Percentiles rank a stretch among this genome's conserved stretches.
Conservation (phyloP, 495 filamentous ascomycete species). For the Acidomyces sp. region DNA sequence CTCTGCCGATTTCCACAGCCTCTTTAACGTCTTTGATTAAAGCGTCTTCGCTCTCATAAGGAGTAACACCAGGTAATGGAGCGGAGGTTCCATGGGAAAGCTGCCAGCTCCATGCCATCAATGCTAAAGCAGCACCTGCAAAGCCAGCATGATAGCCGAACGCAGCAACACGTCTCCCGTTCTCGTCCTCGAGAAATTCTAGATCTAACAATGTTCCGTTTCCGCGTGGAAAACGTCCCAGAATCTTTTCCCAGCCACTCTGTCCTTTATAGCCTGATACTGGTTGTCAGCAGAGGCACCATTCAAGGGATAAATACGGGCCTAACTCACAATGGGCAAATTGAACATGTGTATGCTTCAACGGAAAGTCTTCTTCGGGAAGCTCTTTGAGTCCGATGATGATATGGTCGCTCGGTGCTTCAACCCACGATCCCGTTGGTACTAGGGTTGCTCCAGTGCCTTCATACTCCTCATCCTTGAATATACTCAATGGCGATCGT, state of each 20-base stretch:
- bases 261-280: slow-evolving; percentile 63
- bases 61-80: slow-evolving; percentile 52
- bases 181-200: slow-evolving; percentile 71
- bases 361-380: slow-evolving; percentile 73
- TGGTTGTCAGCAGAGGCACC: neutral
- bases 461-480: slow-evolving; percentile 57
- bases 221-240: slow-evolving; percentile 69
- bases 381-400: slow-evolving; percentile 84
- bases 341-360: slow-evolving; percentile 70
- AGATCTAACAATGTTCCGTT: slow-evolving; percentile 77
- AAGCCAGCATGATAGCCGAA: slow-evolving; percentile 35
- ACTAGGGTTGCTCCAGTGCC: slow-evolving; percentile 61
- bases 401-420: slow-evolving; percentile 70
- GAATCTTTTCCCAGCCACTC: slow-evolving; percentile 67
- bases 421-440: slow-evolving; percentile 65
- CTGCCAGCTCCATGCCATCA: slow-evolving; percentile 86
- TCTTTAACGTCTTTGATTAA: slow-evolving; percentile 63
- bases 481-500: slow-evolving; percentile 67
- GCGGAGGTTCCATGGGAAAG: slow-evolving; percentile 50
- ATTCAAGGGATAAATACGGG: neutral
- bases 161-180: slow-evolving; percentile 61
- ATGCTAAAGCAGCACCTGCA: slow-evolving; percentile 65
- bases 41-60: slow-evolving; percentile 63
- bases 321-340: slow-evolving; percentile 45
- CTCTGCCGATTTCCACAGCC: slow-evolving; percentile 45